A percentile compares a stretch with the other conserved stretches of the same genome.
phyloP scores from a whole-genome alignment of 1,284 basidiomycete genomes.

The Sphagnurus paluster region DNA sequence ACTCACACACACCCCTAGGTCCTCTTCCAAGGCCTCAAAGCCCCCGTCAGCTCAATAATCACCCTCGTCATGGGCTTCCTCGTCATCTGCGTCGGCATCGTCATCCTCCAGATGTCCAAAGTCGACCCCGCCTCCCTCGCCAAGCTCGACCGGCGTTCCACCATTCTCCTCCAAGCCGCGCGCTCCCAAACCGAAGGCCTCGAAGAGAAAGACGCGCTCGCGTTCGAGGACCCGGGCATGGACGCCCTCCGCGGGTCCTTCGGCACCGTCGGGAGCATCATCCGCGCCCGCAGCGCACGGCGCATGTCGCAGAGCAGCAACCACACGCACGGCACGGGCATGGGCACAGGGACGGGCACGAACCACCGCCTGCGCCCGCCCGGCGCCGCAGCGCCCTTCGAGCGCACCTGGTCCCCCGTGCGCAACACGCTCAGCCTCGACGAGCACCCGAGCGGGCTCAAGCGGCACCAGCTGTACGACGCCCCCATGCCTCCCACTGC shows the following conservation, averaged over 20 bases:
- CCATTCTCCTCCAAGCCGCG: conserved; percentile 81
- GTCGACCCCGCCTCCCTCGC: conserved; percentile 77
- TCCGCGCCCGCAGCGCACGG: conserved; percentile 74
- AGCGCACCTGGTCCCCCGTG: conserved; percentile 23
- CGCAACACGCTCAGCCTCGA: conserved; percentile 22
- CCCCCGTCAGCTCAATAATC: conserved; percentile 74
- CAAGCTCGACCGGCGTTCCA: conserved; percentile 81
- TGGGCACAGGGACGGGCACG: no score
- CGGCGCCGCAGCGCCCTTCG: conserved; percentile 39
- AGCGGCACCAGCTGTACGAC: conserved; percentile 81
- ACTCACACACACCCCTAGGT: conserved; percentile 43
- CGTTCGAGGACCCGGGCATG: conserved; percentile 80
- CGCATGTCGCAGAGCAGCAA: conserved; percentile 61
- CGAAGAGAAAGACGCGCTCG: conserved; percentile 58
- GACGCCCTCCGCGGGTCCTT: conserved; percentile 89
- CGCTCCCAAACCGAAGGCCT: conserved; percentile 60
- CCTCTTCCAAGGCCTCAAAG: conserved; percentile 89
- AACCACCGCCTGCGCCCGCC: conserved; percentile 32
- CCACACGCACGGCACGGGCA: no score
- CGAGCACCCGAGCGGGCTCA: conserved; percentile 41
- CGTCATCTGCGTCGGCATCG: conserved; percentile 88
- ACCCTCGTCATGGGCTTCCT: conserved; percentile 92
- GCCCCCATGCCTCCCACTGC: conserved; percentile 55
- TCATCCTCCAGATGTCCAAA: conserved; percentile 95
- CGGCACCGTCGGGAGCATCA: conserved; percentile 86